Conservation (phyloP, 2,329 filamentous ascomycete species). For the Paraphaeosphaeria minitans region DNA sequence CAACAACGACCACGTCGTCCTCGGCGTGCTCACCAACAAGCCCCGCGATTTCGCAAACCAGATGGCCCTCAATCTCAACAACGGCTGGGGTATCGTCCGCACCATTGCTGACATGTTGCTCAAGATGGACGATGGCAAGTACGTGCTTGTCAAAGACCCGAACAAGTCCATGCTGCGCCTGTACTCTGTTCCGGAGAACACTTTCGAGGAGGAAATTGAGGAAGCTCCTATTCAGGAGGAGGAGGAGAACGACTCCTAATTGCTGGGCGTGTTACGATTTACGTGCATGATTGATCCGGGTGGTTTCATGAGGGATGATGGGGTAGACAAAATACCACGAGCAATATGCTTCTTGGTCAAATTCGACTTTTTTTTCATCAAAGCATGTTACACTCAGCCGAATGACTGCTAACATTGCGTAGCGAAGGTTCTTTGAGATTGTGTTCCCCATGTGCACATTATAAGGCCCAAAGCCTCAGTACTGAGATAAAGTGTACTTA, state of each 20-base stretch:
- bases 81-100: constrained; percentile 98
- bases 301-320: constrained; percentile 23
- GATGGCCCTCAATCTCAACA: constrained; percentile 97
- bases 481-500: no score
- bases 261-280: constrained; percentile 20
- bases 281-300: constrained; percentile 26
- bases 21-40: constrained; percentile 97
- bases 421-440: not conserved
- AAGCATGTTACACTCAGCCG: not conserved
- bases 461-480: no score
- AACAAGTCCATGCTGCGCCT: constrained; percentile 95
- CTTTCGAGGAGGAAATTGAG: constrained; percentile 89
- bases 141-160: constrained; percentile 82
- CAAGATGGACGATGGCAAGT: constrained; percentile 78
- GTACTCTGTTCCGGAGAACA: constrained; percentile 86
- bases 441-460: not conserved
- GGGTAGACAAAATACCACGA: constrained; percentile 27
- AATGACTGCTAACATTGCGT: not conserved
- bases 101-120: constrained; percentile 96
- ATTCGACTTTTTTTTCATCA: not conserved
- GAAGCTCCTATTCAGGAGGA: constrained; percentile 64
- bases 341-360: constrained; percentile 1
- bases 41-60: constrained; percentile 94
- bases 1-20: constrained; percentile 91
- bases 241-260: constrained; percentile 50